Evolutionary conservation across 306 rosid species (phyloP).

Genomic region (Carpinus viminea): DNA sequence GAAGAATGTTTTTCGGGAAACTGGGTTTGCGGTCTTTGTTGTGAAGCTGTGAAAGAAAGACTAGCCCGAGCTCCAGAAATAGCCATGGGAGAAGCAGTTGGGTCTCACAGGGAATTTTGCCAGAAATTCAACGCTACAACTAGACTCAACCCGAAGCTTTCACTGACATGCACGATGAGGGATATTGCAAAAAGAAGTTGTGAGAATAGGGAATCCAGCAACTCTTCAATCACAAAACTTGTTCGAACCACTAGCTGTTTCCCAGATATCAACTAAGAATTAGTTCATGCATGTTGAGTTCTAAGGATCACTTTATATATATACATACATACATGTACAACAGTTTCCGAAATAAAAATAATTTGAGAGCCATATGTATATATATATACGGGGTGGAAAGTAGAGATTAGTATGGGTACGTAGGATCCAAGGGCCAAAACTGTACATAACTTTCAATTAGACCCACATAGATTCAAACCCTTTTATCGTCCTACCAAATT

Average conservation of each 20-base stretch:
- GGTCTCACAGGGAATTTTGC: constrained; percentile 49
- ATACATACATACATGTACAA: too few relatives aligned
- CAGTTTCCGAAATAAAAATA: too few relatives aligned
- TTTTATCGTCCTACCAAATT: too few relatives aligned
- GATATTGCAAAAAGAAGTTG: constrained; percentile 51
- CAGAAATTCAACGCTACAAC: constrained; percentile 43
- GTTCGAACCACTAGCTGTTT: constrained; percentile 50
- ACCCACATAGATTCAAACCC: too few relatives aligned
- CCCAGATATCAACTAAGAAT: constrained; percentile 26
- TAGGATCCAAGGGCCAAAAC: too few relatives aligned
- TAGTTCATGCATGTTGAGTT: too few relatives aligned
- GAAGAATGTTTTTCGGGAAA: constrained; percentile 40
- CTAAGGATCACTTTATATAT: too few relatives aligned
- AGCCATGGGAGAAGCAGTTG: constrained; percentile 44
- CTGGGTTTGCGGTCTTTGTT: constrained; percentile 85
- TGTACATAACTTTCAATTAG: too few relatives aligned
- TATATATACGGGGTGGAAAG: too few relatives aligned
- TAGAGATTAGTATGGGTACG: too few relatives aligned
- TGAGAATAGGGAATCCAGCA: constrained; percentile 36
- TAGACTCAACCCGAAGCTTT: constrained; percentile 65
- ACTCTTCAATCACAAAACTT: constrained; percentile 23
- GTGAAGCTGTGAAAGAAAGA: constrained; percentile 66
- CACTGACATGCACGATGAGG: constrained; percentile 59
- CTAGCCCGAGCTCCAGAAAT: constrained; percentile 11
- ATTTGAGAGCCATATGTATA: too few relatives aligned